Conservation (phyloP, 148 eudicot genomes). For the Dianthus caryophyllus region DNA sequence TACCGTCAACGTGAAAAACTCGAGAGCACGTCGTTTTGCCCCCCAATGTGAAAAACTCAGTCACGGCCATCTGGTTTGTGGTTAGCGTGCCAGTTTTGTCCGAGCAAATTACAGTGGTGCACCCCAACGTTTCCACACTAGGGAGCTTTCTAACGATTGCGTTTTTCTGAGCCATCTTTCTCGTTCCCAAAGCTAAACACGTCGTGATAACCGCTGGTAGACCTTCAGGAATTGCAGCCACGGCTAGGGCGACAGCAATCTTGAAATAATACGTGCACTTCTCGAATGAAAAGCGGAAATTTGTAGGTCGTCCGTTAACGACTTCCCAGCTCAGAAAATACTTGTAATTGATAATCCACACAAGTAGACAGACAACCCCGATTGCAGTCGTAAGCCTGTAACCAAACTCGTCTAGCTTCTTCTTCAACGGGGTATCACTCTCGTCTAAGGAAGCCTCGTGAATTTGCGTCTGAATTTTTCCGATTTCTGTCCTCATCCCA, state of each 20-base stretch:
- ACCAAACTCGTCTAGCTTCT: slow-evolving; percentile 80
- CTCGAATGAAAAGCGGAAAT: slow-evolving; percentile 66
- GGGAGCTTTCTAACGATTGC: slow-evolving; percentile 78
- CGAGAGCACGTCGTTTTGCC: slow-evolving; percentile 41
- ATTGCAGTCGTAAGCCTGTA: slow-evolving; percentile 56
- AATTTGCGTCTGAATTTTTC: slow-evolving; percentile 68
- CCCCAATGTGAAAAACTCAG: slow-evolving; percentile 64
- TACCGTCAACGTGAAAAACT: slow-evolving; percentile 64
- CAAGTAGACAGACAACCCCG: slow-evolving; percentile 60
- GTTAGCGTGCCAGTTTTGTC: slow-evolving; percentile 94
- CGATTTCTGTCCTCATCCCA: slow-evolving; percentile 72
- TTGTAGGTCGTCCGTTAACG: slow-evolving; percentile 65
- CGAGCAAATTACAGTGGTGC: slow-evolving; percentile 86
- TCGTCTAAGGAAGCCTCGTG: slow-evolving; percentile 75
- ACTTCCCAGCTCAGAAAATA: slow-evolving; percentile 76
- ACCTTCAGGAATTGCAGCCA: slow-evolving; percentile 89
- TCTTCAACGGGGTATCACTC: slow-evolving; percentile 68
- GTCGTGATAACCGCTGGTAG: slow-evolving; percentile 83
- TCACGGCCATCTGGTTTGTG: slow-evolving; percentile 88
- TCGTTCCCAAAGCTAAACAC: slow-evolving; percentile 74
- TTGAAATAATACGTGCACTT: slow-evolving; percentile 81
- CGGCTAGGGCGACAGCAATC: slow-evolving; percentile 78
- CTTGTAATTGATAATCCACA: slow-evolving; percentile 70
- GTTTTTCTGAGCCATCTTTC: slow-evolving; percentile 86
- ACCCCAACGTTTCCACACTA: slow-evolving; percentile 88